Conservation (phyloP, 164 flowering plant genomes). For the Magnolia sinica region DNA sequence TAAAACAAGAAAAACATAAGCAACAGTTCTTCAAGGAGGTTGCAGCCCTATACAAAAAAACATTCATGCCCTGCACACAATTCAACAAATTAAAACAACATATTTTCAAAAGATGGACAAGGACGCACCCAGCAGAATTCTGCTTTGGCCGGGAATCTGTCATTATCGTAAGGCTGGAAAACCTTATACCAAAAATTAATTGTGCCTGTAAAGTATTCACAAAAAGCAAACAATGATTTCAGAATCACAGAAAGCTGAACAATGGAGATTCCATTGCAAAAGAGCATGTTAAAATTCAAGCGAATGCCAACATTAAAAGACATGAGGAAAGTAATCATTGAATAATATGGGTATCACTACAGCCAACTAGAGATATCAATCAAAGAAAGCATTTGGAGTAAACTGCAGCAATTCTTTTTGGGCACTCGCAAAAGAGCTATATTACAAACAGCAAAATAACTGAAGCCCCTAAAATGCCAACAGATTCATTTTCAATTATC, state of each 20-base stretch:
- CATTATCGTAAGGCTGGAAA: conserved; percentile 64
- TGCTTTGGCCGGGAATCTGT: conserved; percentile 34
- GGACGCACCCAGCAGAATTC: conserved; percentile 50
- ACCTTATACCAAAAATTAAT: conserved; percentile 52
- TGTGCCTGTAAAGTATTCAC: conserved; percentile 42
- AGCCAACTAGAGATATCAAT: not conserved
- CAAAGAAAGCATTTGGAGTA: not conserved
- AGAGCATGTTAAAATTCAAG: not conserved
- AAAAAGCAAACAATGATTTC: conserved; percentile 1
- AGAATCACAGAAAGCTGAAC: not conserved
- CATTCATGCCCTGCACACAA: not conserved
- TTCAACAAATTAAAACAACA: not conserved
- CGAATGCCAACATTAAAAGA: conserved; percentile 1
- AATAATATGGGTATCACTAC: not conserved
- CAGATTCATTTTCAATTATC: not conserved
- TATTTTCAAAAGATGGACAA: not conserved
- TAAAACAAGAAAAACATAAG: too few relatives aligned
- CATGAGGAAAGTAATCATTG: not conserved
- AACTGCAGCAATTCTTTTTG: not conserved
- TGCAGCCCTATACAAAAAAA: not conserved
- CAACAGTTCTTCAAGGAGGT: not conserved
- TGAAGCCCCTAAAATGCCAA: not conserved
- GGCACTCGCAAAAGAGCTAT: not conserved
- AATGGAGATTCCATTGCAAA: not conserved
- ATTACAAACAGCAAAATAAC: not conserved